Base-by-base conservation (phyloP, 345 rosid species). In the Eucalyptus albens region DNA sequence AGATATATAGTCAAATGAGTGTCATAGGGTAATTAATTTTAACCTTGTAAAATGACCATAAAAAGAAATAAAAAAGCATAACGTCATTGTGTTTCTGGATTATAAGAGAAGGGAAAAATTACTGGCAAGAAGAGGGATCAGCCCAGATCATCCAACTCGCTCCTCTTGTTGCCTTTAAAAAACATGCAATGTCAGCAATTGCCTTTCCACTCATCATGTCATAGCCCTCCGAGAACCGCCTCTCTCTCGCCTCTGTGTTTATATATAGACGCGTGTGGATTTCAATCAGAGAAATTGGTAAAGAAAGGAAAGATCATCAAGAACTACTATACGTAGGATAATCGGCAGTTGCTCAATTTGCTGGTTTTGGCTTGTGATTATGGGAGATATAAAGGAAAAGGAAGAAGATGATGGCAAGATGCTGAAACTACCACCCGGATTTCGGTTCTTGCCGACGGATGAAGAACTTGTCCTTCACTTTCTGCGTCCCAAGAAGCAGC, bases 381-480 rank as follows among this genome's bases (percentile, higher is more conserved):
- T 59, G 49, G 26, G 24, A 59, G 33, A 59, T 60, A 45, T 19
- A 40, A 77, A 65, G 49, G 88, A 44, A n/a, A 22, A 60, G 72
- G 81, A 40, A 87, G 82, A 37, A 67, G 37, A 90, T 89, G 89
- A 88, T 85, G 49, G 92, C 86, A 87, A 86, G 55, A 29, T 49
- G 81, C 26, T 91, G 86, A 91, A 91, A 19, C 94, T 94, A 26
- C 95, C 94, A 19, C 95, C 95, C 4, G 95, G 94, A 24, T 94
- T 94, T 82, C 49, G 60, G 27, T 94, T 94, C 89, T 53, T 90
- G 62, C 95, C 95, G 3, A 93, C 93, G 10, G 95, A 94, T 87
- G 93, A 94, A 87, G 95, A 94, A n/a, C 94, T 93, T 24, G 86
- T 94, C 50, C 91, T 93, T 88, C 93, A 94, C 92, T 94, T 93